Conservation (phyloP, 331 rosid genomes). For the Rhamnella rubrinervis region DNA sequence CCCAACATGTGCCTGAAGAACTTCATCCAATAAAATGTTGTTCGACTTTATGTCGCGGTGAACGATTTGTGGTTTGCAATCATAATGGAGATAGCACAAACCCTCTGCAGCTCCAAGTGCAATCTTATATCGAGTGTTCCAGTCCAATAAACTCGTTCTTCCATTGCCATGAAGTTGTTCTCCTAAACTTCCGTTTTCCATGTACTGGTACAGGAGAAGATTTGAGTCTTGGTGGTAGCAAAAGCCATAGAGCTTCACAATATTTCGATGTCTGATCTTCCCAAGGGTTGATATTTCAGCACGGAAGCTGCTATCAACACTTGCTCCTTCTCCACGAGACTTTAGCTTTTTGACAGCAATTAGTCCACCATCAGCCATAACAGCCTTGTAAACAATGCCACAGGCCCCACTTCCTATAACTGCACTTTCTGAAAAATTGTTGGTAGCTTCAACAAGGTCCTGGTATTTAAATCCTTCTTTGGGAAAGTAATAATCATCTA, state of each 20-base stretch:
- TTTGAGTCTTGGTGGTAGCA: constrained; percentile 73
- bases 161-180: constrained; percentile 64
- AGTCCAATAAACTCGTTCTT: constrained; percentile 41
- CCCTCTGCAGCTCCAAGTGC: constrained; percentile 83
- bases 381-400: constrained; percentile 72
- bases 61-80: constrained; percentile 72
- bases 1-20: constrained; percentile 65
- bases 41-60: constrained; percentile 75
- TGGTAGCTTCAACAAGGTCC: constrained; percentile 72
- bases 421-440: constrained; percentile 49
- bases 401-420: constrained; percentile 75
- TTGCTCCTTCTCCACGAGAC: constrained; percentile 61
- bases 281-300: constrained; percentile 84
- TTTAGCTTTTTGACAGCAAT: constrained; percentile 70
- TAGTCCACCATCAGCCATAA: constrained; percentile 50
- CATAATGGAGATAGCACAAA: constrained; percentile 66
- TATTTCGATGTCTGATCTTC: constrained; percentile 72
- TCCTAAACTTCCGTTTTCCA: constrained; percentile 76
- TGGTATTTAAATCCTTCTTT: constrained; percentile 69
- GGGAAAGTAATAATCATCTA: constrained; percentile 65
- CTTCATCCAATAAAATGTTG: constrained; percentile 64
- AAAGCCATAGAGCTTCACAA: constrained; percentile 72
- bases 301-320: constrained; percentile 58
- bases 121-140: constrained; percentile 56
- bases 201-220: constrained; percentile 66